These are phyloP conservation scores for Ophioceras dolichostomum DNA, from an alignment of 2,329 filamentous ascomycete species.

Conservation along the genomic window DNA sequence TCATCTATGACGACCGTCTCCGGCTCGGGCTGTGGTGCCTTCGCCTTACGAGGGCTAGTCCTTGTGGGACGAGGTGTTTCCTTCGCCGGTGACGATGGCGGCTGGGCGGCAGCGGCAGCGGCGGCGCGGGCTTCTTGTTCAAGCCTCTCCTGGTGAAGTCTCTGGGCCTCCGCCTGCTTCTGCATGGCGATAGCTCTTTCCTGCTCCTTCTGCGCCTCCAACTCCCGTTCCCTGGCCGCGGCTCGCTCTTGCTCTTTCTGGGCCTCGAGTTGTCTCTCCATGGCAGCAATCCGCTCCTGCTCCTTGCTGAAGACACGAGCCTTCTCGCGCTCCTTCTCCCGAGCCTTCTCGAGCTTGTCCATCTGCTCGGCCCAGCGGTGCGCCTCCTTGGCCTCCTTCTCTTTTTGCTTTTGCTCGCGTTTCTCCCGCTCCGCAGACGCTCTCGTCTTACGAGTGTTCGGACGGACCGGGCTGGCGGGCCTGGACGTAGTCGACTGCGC, in stretches of 20 bases:
- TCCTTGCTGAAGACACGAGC: conserved; percentile 46
- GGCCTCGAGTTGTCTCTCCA: conserved; percentile 33
- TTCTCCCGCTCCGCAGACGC: conserved; percentile 42
- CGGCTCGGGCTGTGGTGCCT: conserved; percentile 16
- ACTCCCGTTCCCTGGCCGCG: conserved; percentile 27
- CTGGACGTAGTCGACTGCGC: conserved; percentile 11
- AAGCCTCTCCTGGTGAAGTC: conserved; percentile 5
- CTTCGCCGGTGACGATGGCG: conserved; percentile 20
- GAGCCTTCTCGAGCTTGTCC: conserved; percentile 52
- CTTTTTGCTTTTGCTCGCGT: conserved; percentile 41
- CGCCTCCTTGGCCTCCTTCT: conserved; percentile 48
- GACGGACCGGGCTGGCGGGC: conserved; percentile 29
- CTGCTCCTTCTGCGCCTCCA: conserved; percentile 39
- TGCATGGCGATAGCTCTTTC: conserved; percentile 21
- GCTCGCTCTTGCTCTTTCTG: conserved; percentile 38
- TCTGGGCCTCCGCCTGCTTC: conserved; percentile 8
- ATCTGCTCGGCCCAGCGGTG: conserved; percentile 48
- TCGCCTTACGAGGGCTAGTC: conserved; percentile 39
- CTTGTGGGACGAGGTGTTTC: conserved; percentile 30
- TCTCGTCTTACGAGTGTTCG: conserved; percentile 36
- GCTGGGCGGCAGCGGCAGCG: conserved; percentile 14
- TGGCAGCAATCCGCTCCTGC: conserved; percentile 37
- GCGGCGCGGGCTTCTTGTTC: conserved; percentile 8
- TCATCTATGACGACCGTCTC: conserved; percentile 19
- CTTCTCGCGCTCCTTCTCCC: conserved; percentile 61